Evolutionary conservation across 2,329 filamentous ascomycete species (phyloP).

Genomic region (Fusarium transvaalense): DNA sequence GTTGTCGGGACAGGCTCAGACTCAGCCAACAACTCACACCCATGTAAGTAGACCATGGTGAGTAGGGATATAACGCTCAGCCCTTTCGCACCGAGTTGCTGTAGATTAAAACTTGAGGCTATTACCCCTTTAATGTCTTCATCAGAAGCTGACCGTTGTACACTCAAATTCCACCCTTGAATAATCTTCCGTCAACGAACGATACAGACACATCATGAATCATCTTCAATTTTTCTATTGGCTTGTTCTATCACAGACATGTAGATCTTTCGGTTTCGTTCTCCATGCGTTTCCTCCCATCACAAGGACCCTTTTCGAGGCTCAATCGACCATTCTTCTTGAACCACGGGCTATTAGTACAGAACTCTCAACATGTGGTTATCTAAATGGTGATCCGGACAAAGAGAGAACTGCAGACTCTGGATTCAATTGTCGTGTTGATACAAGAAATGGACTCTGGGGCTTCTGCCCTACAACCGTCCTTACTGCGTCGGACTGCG

Average conservation of each 20-base stretch:
- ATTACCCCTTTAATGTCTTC: background rate
- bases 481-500: constrained; percentile 54
- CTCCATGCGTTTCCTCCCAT: background rate
- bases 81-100: background rate
- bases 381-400: constrained; percentile 49
- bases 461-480: constrained; percentile 57
- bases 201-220: constrained; percentile 5
- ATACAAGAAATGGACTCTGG: constrained; percentile 53
- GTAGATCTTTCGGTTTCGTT: background rate
- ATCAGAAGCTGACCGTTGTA: background rate
- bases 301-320: background rate
- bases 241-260: background rate
- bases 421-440: constrained; percentile 55
- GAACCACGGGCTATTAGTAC: constrained; percentile 28
- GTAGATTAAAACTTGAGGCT: background rate
- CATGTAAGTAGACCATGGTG: background rate
- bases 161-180: background rate
- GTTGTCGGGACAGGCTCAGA: constrained; percentile 1
- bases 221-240: background rate
- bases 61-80: background rate
- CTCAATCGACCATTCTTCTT: background rate
- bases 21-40: constrained; percentile 5
- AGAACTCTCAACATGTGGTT: constrained; percentile 50
- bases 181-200: background rate
- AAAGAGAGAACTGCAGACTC: constrained; percentile 49